Evolutionary conservation across 2,329 filamentous ascomycete species (phyloP).

Genomic region (Corynespora cassiicola): DNA sequence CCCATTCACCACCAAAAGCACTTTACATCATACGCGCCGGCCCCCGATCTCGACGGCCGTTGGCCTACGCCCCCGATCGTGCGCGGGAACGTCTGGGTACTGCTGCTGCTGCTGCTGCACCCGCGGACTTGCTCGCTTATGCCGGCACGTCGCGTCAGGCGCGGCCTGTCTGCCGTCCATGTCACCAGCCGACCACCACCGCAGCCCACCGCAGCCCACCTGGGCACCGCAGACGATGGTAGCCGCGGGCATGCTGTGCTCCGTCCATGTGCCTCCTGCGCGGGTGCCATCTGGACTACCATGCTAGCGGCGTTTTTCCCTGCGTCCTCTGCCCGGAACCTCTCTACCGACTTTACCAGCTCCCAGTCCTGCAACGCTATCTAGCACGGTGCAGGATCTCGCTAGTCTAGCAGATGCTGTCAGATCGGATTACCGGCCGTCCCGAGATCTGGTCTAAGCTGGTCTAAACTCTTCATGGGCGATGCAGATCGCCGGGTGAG

Average conservation of each 20-base stretch:
- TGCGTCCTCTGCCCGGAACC: constrained; percentile 31
- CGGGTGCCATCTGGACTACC: too few species aligned
- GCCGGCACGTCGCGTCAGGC: too few species aligned
- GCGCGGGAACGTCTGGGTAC: constrained; percentile 17
- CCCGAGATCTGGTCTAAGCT: constrained; percentile 37
- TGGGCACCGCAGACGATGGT: too few species aligned
- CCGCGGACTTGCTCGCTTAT: constrained; percentile 26
- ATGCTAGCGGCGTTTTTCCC: too few species aligned
- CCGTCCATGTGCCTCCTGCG: too few species aligned
- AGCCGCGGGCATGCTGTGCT: too few species aligned
- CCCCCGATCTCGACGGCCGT: constrained; percentile 29
- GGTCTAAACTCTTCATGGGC: constrained; percentile 10
- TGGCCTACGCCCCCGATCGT: constrained; percentile 16
- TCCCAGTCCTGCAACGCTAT: constrained; percentile 24
- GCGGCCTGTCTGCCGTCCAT: too few species aligned
- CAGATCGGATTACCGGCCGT: constrained; percentile 29
- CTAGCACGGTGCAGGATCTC: constrained; percentile 40
- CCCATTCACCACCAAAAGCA: constrained; percentile 23
- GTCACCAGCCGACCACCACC: too few species aligned
- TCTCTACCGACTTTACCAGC: constrained; percentile 30
- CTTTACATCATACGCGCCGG: constrained; percentile 13
- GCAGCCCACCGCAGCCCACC: too few species aligned
- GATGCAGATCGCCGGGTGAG: constrained; percentile 34
- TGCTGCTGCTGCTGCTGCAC: too few species aligned
- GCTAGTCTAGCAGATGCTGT: too few species aligned